A percentile compares a stretch with the other conserved stretches of the same genome.
These are phyloP conservation scores for Haplosporangium gracile DNA, from an alignment of 192 early-diverging fungal species.

Conservation along the genomic window DNA sequence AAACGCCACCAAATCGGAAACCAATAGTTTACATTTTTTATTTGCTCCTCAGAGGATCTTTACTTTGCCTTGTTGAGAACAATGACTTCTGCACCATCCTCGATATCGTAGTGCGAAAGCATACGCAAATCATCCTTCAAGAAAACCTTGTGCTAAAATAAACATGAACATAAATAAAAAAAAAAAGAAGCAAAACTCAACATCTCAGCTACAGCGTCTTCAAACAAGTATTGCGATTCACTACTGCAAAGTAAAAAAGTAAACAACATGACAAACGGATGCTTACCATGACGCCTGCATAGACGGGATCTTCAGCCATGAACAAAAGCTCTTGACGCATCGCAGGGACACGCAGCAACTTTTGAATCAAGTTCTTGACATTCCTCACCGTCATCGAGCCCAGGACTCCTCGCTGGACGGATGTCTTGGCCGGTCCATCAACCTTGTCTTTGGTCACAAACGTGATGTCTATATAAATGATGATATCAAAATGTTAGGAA, in stretches of 20 bases:
- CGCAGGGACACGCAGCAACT: constrained; percentile 59
- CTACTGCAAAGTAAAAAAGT: neutral
- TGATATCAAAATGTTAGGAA: neutral
- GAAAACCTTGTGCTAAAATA: constrained; percentile 25
- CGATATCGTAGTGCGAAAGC: constrained; percentile 63
- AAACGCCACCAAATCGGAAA: neutral
- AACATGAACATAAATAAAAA: neutral
- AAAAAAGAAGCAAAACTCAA: neutral
- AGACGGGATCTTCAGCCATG: constrained; percentile 37
- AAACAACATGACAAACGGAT: neutral
- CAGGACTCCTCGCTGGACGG: constrained; percentile 45
- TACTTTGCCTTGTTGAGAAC: constrained; percentile 43
- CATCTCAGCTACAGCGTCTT: neutral
- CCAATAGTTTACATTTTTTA: neutral
- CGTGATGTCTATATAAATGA: constrained; percentile 23
- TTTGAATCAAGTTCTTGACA: constrained; percentile 65
- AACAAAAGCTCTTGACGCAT: constrained; percentile 56
- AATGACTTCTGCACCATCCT: constrained; percentile 60
- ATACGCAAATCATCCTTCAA: constrained; percentile 64
- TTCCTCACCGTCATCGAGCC: constrained; percentile 65
- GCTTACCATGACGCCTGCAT: constrained; percentile 33
- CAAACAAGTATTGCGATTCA: no score
- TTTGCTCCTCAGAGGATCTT: neutral
- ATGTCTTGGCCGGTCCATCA: constrained; percentile 19
- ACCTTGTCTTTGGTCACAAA: constrained; percentile 32